Conservation (phyloP, 352 stramenopile species). For the Bremia lactucae region DNA sequence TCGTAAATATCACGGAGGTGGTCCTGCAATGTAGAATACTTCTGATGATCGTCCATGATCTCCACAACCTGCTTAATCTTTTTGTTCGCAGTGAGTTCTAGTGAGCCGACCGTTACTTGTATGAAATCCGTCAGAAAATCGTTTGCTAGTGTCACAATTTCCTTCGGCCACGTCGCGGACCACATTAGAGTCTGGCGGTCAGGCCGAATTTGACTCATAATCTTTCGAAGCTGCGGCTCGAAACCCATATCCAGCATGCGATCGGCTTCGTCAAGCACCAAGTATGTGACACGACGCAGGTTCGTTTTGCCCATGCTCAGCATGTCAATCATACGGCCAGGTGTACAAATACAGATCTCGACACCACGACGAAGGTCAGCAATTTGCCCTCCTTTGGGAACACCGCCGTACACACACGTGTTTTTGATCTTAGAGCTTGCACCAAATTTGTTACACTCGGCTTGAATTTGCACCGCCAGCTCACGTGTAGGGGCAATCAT, state of each 20-base stretch:
- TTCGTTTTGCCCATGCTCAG: slow-evolving; percentile 94
- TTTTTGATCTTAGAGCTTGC: slow-evolving; percentile 97
- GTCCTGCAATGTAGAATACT: slow-evolving; percentile 87
- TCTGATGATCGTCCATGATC: slow-evolving; percentile 93
- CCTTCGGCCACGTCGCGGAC: slow-evolving; percentile 97
- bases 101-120: slow-evolving; percentile 91
- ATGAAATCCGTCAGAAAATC: slow-evolving; percentile 98
- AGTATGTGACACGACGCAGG: slow-evolving; percentile 95
- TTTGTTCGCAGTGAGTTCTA: slow-evolving; percentile 97
- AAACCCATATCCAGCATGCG: slow-evolving; percentile 95
- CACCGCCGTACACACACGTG: slow-evolving; percentile 98
- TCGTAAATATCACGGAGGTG: slow-evolving; percentile 83
- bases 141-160: slow-evolving; percentile 92
- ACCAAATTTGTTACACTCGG: slow-evolving; percentile 98
- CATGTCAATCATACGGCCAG: slow-evolving; percentile 97
- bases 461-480: slow-evolving; percentile 98
- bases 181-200: slow-evolving; percentile 99
- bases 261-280: slow-evolving; percentile 98
- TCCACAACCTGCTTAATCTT: slow-evolving; percentile 96
- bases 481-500: slow-evolving; percentile 97
- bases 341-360: slow-evolving; percentile 87
- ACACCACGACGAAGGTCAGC: slow-evolving; percentile 71
- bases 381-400: slow-evolving; percentile 91
- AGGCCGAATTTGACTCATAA: slow-evolving; percentile 95
- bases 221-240: slow-evolving; percentile 90